Evolutionary conservation across 768 basidiomycete species (phyloP).

Genomic region (Trichaptum fuscoviolaceum): DNA sequence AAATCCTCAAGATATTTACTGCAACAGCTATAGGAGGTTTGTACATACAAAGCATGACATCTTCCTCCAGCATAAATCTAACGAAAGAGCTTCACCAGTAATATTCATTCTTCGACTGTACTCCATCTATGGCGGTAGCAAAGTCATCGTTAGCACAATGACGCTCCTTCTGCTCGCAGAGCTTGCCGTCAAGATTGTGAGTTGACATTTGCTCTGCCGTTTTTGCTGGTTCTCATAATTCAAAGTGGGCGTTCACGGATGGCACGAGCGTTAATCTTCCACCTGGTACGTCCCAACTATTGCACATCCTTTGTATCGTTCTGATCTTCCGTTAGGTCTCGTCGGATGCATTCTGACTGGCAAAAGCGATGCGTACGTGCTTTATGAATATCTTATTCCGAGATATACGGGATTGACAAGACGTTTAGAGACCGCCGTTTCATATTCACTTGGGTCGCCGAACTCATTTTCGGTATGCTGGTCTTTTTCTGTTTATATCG

Average conservation of each 20-base stretch:
- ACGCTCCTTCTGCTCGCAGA: slow-evolving; percentile 14
- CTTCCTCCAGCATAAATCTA: background rate
- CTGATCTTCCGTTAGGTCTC: slow-evolving; percentile 14
- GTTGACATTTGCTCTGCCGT: background rate
- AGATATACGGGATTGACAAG: background rate
- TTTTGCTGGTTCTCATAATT: background rate
- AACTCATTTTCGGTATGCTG: slow-evolving; percentile 20
- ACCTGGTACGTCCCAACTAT: slow-evolving; percentile 15
- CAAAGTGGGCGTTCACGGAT: slow-evolving; percentile 23
- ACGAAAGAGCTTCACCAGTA: slow-evolving; percentile 8
- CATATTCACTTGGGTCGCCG: slow-evolving; percentile 23
- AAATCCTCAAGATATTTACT: slow-evolving; percentile 21
- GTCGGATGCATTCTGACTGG: slow-evolving; percentile 22
- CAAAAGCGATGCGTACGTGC: slow-evolving; percentile 16
- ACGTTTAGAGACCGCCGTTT: slow-evolving; percentile 18
- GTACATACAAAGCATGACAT: background rate
- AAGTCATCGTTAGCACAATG: slow-evolving; percentile 15
- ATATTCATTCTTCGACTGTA: slow-evolving; percentile 23
- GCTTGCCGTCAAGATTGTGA: slow-evolving; percentile 20
- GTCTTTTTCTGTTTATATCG: background rate
- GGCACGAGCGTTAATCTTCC: slow-evolving; percentile 18
- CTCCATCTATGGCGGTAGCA: slow-evolving; percentile 19
- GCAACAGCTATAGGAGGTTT: slow-evolving; percentile 17
- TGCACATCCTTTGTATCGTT: background rate
- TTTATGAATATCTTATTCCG: background rate